Evolutionary conservation across 495 filamentous ascomycete genomes (phyloP).

Genomic region (Clohesyomyces aquaticus): DNA sequence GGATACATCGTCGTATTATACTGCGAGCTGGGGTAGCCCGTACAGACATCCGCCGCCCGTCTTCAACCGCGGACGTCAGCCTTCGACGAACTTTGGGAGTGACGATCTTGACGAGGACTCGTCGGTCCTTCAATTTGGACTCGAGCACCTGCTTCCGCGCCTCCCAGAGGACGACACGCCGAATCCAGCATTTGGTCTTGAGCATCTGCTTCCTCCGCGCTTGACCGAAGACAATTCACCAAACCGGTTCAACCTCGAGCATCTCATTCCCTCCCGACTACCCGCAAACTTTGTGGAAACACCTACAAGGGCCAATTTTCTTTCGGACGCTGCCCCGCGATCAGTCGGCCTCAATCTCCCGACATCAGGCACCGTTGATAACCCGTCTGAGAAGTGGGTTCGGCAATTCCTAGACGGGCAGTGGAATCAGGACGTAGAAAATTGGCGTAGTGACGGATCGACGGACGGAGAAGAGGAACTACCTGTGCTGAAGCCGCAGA

Average conservation of each 20-base stretch:
- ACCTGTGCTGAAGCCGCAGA: not conserved
- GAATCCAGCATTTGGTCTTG: constrained; percentile 40
- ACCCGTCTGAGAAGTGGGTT: constrained; percentile 44
- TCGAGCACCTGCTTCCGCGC: constrained; percentile 42
- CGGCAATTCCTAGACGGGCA: constrained; percentile 39
- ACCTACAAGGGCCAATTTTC: constrained; percentile 26
- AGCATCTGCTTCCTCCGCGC: constrained; percentile 39
- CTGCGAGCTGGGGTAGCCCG: constrained; percentile 50
- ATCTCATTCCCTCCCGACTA: constrained; percentile 46
- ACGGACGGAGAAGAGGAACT: constrained; percentile 1
- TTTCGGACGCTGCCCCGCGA: constrained; percentile 25
- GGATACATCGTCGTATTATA: constrained; percentile 44
- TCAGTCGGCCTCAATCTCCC: not conserved
- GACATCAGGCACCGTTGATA: not conserved
- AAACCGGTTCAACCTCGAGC: constrained; percentile 40
- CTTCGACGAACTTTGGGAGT: constrained; percentile 30
- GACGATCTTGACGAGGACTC: constrained; percentile 46
- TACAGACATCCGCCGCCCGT: constrained; percentile 43
- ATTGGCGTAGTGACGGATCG: constrained; percentile 44
- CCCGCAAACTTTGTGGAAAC: constrained; percentile 25
- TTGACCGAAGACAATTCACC: constrained; percentile 34
- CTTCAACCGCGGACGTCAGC: constrained; percentile 29
- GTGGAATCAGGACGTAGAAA: constrained; percentile 37
- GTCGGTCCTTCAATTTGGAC: constrained; percentile 44
- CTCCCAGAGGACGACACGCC: constrained; percentile 40